Percentiles rank a stretch among this genome's conserved stretches.
phyloP scores from a whole-genome alignment of 208 protist species.

The Wallacemonas sp. region DNA sequence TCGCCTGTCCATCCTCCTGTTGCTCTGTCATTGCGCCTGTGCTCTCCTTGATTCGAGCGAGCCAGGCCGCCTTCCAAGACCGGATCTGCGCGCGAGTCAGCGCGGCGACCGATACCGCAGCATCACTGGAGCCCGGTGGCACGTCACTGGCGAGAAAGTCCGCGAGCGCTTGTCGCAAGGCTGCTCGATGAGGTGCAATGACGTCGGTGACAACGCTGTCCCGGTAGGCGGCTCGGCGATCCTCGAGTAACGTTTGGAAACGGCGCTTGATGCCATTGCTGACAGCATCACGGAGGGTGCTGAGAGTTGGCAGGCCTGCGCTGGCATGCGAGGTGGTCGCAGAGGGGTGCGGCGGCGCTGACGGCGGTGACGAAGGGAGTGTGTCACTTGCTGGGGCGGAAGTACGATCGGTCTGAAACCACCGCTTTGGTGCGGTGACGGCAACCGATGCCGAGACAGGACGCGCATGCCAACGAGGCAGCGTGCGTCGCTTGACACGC shows the following conservation, averaged over 20 bases:
- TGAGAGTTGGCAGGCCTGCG: neutral
- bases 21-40: neutral
- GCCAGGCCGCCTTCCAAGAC: constrained; percentile 27
- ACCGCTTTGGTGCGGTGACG: too few relatives aligned
- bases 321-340: too few relatives aligned
- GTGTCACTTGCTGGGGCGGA: too few relatives aligned
- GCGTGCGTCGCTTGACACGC: too few relatives aligned
- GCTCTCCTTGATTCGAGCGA: neutral
- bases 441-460: too few relatives aligned
- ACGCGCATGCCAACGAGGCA: too few relatives aligned
- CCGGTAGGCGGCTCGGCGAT: constrained; percentile 44
- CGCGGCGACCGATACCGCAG: neutral
- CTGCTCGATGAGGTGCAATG: constrained; percentile 13
- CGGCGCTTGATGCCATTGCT: neutral
- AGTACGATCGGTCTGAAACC: too few relatives aligned
- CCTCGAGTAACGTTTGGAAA: constrained; percentile 23
- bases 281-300: neutral
- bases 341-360: too few relatives aligned
- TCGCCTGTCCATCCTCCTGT: neutral
- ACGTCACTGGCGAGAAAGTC: neutral
- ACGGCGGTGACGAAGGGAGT: too few relatives aligned
- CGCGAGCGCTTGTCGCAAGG: neutral
- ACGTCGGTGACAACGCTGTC: constrained; percentile 19
- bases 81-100: constrained; percentile 19
- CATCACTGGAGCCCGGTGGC: neutral